Evolutionary conservation across 2,329 filamentous ascomycete species (phyloP).

Genomic region (Fusarium solani-melongenae): DNA sequence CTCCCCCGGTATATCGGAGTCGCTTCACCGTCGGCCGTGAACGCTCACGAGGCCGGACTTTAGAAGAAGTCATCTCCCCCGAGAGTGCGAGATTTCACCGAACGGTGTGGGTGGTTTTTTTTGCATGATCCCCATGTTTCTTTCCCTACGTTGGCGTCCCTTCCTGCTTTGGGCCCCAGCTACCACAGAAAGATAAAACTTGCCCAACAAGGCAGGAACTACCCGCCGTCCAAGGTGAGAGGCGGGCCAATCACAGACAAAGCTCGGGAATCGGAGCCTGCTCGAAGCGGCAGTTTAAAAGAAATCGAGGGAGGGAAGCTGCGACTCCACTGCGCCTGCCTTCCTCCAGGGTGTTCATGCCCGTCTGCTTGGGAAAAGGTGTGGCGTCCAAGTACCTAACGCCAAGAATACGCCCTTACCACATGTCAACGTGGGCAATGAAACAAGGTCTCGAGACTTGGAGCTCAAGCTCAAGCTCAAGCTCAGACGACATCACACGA

Average conservation of each 20-base stretch:
- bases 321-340: not conserved
- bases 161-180: conserved; percentile 8
- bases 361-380: conserved; percentile 19
- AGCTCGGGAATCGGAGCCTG: conserved; percentile 11
- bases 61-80: conserved; percentile 9
- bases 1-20: conserved; percentile 33
- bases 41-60: conserved; percentile 8
- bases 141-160: not conserved
- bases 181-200: conserved; percentile 25
- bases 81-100: conserved; percentile 36
- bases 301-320: not conserved
- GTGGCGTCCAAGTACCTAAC: conserved; percentile 7
- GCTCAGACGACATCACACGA: not conserved
- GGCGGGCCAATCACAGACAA: conserved; percentile 28
- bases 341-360: conserved; percentile 20
- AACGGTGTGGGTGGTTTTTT: conserved; percentile 9
- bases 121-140: conserved; percentile 4
- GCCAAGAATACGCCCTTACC: conserved; percentile 18
- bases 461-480: not conserved
- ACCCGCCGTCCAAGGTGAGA: conserved; percentile 18
- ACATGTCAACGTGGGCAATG: conserved; percentile 2
- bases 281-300: not conserved
- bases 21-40: conserved; percentile 25
- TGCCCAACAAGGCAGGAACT: conserved; percentile 36
- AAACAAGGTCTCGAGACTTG: not conserved